phyloP scores from a whole-genome alignment of 2,329 filamentous ascomycete species.

The Camillea tinctor region DNA sequence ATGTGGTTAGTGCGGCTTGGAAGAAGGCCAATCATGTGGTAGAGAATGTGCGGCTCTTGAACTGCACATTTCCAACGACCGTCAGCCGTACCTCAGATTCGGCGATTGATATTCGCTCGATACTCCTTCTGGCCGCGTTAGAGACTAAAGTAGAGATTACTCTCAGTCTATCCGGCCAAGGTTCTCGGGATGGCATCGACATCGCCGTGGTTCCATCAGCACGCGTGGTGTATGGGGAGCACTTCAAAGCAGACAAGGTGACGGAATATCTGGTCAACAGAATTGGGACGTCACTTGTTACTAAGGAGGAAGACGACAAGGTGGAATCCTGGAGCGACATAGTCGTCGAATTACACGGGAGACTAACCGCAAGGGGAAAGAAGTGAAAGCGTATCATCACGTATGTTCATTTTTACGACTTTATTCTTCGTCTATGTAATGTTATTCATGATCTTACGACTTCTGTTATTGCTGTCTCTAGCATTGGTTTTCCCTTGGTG shows the following conservation, averaged over 20 bases:
- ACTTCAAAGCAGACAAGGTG: constrained; percentile 74
- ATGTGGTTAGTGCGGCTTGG: constrained; percentile 63
- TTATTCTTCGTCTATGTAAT: neutral
- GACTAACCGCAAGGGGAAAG: constrained; percentile 54
- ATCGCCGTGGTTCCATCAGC: constrained; percentile 55
- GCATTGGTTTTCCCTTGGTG: neutral
- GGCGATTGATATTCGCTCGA: constrained; percentile 59
- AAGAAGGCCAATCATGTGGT: constrained; percentile 59
- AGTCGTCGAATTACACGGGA: constrained; percentile 54
- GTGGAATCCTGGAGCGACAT: constrained; percentile 52
- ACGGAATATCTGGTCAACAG: constrained; percentile 64
- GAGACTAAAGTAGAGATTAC: constrained; percentile 67
- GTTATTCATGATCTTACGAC: constrained; percentile 14
- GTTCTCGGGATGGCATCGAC: constrained; percentile 48
- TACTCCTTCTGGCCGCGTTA: constrained; percentile 62
- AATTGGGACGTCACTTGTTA: constrained; percentile 41
- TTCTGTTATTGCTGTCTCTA: neutral
- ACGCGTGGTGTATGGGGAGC: constrained; percentile 72
- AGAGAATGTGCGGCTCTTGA: constrained; percentile 60
- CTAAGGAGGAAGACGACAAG: constrained; percentile 34
- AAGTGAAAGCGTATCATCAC: constrained; percentile 36
- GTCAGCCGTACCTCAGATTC: constrained; percentile 65
- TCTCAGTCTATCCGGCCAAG: constrained; percentile 53
- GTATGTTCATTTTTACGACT: neutral
- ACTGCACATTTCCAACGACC: constrained; percentile 62